These are phyloP conservation scores for Ophidiomyces ophidiicola DNA, from an alignment of 2,329 filamentous ascomycete species.

Conservation along the genomic window DNA sequence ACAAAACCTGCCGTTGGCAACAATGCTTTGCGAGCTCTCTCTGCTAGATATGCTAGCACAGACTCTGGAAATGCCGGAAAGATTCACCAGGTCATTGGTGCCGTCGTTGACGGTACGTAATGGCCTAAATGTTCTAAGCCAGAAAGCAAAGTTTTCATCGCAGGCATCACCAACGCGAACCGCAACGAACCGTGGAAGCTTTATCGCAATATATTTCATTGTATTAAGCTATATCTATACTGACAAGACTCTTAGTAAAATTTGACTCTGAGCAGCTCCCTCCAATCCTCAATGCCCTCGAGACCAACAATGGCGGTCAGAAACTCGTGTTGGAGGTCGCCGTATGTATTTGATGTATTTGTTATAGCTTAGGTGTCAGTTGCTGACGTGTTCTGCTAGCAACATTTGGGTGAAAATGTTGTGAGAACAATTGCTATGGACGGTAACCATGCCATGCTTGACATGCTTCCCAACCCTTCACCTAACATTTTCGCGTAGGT, in stretches of 20 bases:
- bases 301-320: conserved; percentile 79
- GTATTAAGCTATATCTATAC: conserved; percentile 18
- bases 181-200: conserved; percentile 2
- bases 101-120: conserved; percentile 87
- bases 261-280: conserved; percentile 91
- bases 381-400: conserved; percentile 43
- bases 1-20: conserved; percentile 45
- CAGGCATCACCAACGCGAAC: conserved; percentile 8
- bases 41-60: conserved; percentile 51
- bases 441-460: conserved; percentile 50
- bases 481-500: conserved; percentile 44
- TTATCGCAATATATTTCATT: conserved; percentile 5
- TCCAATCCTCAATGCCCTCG: conserved; percentile 92
- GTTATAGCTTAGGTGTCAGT: neutral
- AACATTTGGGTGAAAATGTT: conserved; percentile 99
- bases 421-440: conserved; percentile 99
- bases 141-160: conserved; percentile 33
- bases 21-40: conserved; percentile 46
- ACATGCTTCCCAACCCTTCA: neutral
- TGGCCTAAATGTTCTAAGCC: neutral
- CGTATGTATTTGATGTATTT: conserved; percentile 46
- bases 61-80: conserved; percentile 48
- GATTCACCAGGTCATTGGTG: conserved; percentile 83
- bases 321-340: conserved; percentile 95
- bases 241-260: conserved; percentile 56